phyloP scores from a whole-genome alignment of 2,329 filamentous ascomycete genomes.

The Hirsutella rhossiliensis region DNA sequence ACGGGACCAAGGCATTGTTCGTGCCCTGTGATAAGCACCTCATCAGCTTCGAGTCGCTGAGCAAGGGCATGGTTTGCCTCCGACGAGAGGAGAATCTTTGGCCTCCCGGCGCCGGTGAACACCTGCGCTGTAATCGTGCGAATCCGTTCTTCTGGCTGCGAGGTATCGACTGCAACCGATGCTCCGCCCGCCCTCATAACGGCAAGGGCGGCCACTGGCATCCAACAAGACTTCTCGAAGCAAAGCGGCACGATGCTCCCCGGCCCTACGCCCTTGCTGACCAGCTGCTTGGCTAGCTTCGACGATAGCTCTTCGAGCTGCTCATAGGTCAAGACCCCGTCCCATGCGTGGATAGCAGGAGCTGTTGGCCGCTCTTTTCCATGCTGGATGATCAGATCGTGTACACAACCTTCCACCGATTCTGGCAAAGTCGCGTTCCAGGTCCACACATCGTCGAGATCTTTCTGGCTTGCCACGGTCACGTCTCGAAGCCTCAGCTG shows the following conservation, averaged over 20 bases:
- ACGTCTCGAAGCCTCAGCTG: not conserved
- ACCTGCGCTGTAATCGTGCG: constrained; percentile 7
- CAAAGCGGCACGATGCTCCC: constrained; percentile 1
- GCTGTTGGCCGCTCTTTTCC: constrained; percentile 6
- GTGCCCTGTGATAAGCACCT: constrained; percentile 1
- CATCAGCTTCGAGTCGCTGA: constrained; percentile 1
- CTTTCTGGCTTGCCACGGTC: not conserved
- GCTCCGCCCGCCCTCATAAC: constrained; percentile 7
- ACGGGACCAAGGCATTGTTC: not conserved
- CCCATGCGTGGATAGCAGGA: constrained; percentile 27
- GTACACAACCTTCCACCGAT: not conserved
- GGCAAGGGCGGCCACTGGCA: constrained; percentile 6
- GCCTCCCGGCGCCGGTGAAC: not conserved
- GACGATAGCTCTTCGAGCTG: constrained; percentile 12
- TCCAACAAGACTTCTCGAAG: constrained; percentile 6
- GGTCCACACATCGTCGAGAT: not conserved
- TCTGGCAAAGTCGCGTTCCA: not conserved
- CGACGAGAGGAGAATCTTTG: constrained; percentile 7
- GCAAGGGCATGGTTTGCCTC: constrained; percentile 2
- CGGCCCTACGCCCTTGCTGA: constrained; percentile 8
- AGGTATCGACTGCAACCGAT: constrained; percentile 6
- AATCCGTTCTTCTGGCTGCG: constrained; percentile 5
- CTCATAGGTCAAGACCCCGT: constrained; percentile 25
- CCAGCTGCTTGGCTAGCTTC: constrained; percentile 4
- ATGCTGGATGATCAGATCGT: not conserved